Evolutionary conservation across 2,329 filamentous ascomycete species (phyloP).

Genomic region (Pestalotiopsis sp.): DNA sequence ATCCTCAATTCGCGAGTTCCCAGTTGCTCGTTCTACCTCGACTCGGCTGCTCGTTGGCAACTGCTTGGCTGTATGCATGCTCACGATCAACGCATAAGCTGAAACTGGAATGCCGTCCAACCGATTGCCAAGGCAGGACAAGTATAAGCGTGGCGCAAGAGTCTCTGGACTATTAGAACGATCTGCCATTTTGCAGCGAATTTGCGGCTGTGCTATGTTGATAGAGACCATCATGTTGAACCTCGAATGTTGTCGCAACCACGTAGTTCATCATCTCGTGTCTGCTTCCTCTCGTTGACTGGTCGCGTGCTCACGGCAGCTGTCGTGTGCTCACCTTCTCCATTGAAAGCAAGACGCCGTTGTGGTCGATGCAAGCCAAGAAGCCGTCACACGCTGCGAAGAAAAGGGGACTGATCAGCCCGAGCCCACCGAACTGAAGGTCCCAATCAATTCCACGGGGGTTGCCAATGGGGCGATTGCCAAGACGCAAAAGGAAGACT

Average conservation of each 20-base stretch:
- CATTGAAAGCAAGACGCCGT: neutral
- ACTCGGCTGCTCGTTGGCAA: neutral
- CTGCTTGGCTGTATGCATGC: neutral
- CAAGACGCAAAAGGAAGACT: neutral
- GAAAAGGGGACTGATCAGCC: neutral
- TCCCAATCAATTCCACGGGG: too few relatives aligned
- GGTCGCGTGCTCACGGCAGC: neutral
- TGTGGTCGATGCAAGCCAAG: neutral
- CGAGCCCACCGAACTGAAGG: neutral
- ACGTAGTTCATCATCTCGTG: neutral
- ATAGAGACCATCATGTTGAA: neutral
- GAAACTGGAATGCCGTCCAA: neutral
- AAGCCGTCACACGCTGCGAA: neutral
- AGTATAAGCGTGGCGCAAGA: neutral
- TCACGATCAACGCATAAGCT: neutral
- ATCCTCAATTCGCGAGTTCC: neutral
- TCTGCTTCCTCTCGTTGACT: neutral
- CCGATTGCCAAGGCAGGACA: neutral
- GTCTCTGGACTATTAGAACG: neutral
- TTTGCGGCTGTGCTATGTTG: neutral
- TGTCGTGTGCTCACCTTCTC: constrained; percentile 9
- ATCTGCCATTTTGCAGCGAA: neutral
- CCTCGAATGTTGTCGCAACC: neutral
- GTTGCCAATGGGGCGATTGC: neutral
- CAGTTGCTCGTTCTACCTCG: neutral